Conservation (phyloP, 371 early-diverging fungal genomes). For the Apophysomyces trapeziformis region DNA sequence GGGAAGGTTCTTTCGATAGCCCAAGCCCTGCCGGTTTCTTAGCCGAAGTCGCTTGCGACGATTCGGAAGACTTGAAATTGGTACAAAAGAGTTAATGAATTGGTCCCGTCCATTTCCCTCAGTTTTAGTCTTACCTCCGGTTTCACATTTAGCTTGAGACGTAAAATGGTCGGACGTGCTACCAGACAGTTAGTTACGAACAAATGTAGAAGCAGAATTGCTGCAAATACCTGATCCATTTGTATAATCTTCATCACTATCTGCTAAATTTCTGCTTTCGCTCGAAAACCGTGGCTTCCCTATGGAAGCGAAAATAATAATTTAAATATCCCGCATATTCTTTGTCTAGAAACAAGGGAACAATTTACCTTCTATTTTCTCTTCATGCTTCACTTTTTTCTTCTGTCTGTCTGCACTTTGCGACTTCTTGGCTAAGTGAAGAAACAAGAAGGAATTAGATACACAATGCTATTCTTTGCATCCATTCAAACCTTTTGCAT, state of each 20-base stretch:
- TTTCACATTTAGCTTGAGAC: conserved; percentile 14
- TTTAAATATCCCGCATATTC: not conserved
- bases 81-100: not conserved
- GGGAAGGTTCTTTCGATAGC: conserved; percentile 26
- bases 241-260: conserved; percentile 6
- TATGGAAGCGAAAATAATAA: not conserved
- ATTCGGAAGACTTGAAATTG: not conserved
- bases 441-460: not conserved
- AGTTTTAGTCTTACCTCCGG: not conserved
- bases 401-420: conserved; percentile 15
- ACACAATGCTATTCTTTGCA: conserved; percentile 11
- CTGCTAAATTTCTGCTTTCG: not conserved
- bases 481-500: conserved; percentile 19
- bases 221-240: not conserved
- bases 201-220: not conserved
- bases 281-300: not conserved
- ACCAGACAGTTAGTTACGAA: not conserved
- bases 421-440: conserved; percentile 5
- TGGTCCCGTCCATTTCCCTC: not conserved
- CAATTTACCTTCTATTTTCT: conserved; percentile 2
- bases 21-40: conserved; percentile 23
- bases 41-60: conserved; percentile 7
- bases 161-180: conserved; percentile 11
- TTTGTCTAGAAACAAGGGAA: not conserved
- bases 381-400: conserved; percentile 8